phyloP scores from a whole-genome alignment of 148 eudicot species.

The Drosera capensis region DNA sequence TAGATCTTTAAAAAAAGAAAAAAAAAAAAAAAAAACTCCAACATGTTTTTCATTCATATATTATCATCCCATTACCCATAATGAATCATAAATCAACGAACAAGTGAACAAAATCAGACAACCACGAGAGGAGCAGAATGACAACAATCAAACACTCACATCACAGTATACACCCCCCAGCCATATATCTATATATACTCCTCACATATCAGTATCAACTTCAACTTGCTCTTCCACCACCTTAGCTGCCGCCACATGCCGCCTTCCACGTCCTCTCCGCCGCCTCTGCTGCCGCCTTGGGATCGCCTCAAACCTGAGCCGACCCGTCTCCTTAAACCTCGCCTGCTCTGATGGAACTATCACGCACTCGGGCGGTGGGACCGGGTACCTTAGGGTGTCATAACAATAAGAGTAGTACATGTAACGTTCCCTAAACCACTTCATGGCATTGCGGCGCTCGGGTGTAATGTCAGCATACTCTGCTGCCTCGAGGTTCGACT shows the following conservation, averaged over 20 bases:
- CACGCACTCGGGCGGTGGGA: conserved; percentile 71
- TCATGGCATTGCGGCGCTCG: conserved; percentile 39
- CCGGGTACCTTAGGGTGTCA: conserved; percentile 36
- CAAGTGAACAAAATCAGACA: no score
- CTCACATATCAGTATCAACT: not conserved
- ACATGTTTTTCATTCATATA: no score
- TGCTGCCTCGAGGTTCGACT: conserved; percentile 17
- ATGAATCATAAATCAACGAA: no score
- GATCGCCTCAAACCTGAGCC: conserved; percentile 42
- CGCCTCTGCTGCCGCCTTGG: conserved; percentile 16
- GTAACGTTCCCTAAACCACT: conserved; percentile 47
- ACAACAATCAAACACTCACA: no score
- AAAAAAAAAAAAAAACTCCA: no score
- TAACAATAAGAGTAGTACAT: conserved; percentile 86
- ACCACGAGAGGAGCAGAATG: no score
- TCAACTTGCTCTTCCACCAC: not conserved
- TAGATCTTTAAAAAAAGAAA: no score
- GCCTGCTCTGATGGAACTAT: conserved; percentile 36
- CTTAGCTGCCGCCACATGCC: no score
- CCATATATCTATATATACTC: no score
- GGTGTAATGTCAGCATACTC: conserved; percentile 39
- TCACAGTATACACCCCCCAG: no score
- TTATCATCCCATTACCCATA: no score
- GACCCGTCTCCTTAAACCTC: conserved; percentile 49
- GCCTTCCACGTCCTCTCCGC: conserved; percentile 13